Conservation (phyloP, 2,329 filamentous ascomycete species). For the Pseudogymnoascus sp. region DNA sequence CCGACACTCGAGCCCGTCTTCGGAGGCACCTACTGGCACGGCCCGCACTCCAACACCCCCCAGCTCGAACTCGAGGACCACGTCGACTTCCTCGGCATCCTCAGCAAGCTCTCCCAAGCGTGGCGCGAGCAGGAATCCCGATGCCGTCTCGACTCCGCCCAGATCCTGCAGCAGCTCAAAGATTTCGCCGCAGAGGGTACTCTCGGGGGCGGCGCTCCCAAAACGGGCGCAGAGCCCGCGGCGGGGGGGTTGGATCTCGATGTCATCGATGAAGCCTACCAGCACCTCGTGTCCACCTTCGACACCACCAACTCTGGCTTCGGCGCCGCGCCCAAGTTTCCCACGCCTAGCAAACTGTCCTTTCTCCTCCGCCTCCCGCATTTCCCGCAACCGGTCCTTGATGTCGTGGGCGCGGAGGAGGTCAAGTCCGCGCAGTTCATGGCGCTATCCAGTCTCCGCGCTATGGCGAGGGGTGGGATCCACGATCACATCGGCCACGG, state of each 20-base stretch:
- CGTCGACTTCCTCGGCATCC: constrained; percentile 73
- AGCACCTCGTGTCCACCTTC: constrained; percentile 71
- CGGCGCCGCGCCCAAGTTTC: constrained; percentile 73
- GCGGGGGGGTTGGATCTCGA: constrained; percentile 78
- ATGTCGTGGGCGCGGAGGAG: constrained; percentile 81
- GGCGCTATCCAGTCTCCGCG: constrained; percentile 70
- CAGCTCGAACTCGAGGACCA: constrained; percentile 41
- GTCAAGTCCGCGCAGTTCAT: constrained; percentile 67
- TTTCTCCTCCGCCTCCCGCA: constrained; percentile 70
- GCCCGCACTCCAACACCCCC: constrained; percentile 33
- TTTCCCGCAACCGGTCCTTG: constrained; percentile 64
- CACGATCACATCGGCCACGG: constrained; percentile 71
- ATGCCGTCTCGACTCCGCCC: constrained; percentile 74
- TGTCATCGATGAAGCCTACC: constrained; percentile 80
- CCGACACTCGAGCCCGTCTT: constrained; percentile 90
- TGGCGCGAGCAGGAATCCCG: constrained; percentile 82
- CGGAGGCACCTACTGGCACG: constrained; percentile 91
- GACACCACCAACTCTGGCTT: constrained; percentile 77
- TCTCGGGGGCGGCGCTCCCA: constrained; percentile 34
- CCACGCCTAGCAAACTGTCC: constrained; percentile 75
- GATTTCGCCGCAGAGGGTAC: constrained; percentile 88
- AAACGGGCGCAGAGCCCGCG: constrained; percentile 12
- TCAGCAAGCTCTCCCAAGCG: constrained; percentile 64
- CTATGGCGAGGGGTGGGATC: constrained; percentile 65
- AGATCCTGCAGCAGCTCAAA: constrained; percentile 71